Percentiles rank a stretch among this genome's conserved stretches.
phyloP scores from a whole-genome alignment of 192 early-diverging fungal genomes.

The Borealophlyctis nickersoniae region DNA sequence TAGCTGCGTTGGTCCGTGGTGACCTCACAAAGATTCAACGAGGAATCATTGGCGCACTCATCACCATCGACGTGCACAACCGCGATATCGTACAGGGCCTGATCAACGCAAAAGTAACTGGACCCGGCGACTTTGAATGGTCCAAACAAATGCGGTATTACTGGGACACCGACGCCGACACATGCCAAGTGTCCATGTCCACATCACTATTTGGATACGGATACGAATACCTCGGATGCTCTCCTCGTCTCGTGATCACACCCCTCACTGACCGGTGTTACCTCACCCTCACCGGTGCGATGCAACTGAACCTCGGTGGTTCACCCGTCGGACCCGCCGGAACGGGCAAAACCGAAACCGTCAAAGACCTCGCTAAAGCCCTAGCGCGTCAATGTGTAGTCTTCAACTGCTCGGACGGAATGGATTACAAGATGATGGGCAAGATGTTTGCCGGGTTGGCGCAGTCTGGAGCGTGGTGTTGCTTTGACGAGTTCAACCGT shows the following conservation, averaged over 20 bases:
- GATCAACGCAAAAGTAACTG: slow-evolving; percentile 38
- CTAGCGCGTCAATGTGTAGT: slow-evolving; percentile 61
- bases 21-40: slow-evolving; percentile 57
- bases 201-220: slow-evolving; percentile 56
- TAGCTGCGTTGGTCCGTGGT: slow-evolving; percentile 59
- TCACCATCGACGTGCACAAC: slow-evolving; percentile 63
- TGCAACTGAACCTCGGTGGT: slow-evolving; percentile 59
- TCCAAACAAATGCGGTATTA: slow-evolving; percentile 61
- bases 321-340: slow-evolving; percentile 59
- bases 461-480: slow-evolving; percentile 62
- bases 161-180: slow-evolving; percentile 59
- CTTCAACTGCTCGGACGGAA: slow-evolving; percentile 63
- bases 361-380: slow-evolving; percentile 62
- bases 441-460: slow-evolving; percentile 65
- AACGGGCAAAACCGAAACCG: slow-evolving; percentile 63
- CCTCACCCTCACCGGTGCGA: slow-evolving; percentile 60
- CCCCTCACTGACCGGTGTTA: slow-evolving; percentile 63
- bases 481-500: slow-evolving; percentile 65
- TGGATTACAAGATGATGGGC: slow-evolving; percentile 70
- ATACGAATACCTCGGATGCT: slow-evolving; percentile 62
- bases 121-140: slow-evolving; percentile 59
- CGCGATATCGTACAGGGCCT: slow-evolving; percentile 54
- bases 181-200: slow-evolving; percentile 57
- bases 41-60: slow-evolving; percentile 55
- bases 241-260: slow-evolving; percentile 59